Evolutionary conservation across 805 yeast species (phyloP).

Genomic region (Ogataea methanolica): DNA sequence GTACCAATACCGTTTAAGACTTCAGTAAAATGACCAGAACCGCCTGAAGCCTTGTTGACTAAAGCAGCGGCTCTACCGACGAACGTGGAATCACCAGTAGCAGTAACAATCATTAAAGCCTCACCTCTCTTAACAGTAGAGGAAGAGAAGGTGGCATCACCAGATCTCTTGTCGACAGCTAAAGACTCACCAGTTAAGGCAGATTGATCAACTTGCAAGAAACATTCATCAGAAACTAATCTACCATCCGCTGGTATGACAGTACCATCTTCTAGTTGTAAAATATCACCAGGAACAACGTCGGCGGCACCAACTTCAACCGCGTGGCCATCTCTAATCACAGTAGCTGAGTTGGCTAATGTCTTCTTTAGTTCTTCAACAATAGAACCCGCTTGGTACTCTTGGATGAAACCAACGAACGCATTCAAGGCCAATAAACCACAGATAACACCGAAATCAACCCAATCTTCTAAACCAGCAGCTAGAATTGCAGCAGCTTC

Average conservation of each 20-base stretch:
- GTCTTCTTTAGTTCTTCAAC: conserved; percentile 91
- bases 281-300: conserved; percentile 92
- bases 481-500: conserved; percentile 93
- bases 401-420: conserved; percentile 87
- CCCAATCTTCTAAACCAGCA: conserved; percentile 95
- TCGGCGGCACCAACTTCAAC: conserved; percentile 82
- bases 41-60: conserved; percentile 91
- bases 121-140: conserved; percentile 96
- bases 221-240: conserved; percentile 77
- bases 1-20: conserved; percentile 98
- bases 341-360: conserved; percentile 78
- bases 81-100: conserved; percentile 94
- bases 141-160: conserved; percentile 86
- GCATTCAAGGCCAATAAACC: conserved; percentile 80
- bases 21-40: conserved; percentile 95
- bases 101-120: conserved; percentile 88
- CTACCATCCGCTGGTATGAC: conserved; percentile 94
- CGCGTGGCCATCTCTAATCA: conserved; percentile 72
- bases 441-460: conserved; percentile 90
- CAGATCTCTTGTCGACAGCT: conserved; percentile 88
- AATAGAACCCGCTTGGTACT: conserved; percentile 92
- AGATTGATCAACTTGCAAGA: conserved; percentile 92
- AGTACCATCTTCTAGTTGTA: conserved; percentile 89
- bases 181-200: conserved; percentile 97
- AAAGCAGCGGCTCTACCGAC: conserved; percentile 97